Evolutionary conservation across 2,329 filamentous ascomycete genomes (phyloP).

Genomic region (Penicillium decumbens): DNA sequence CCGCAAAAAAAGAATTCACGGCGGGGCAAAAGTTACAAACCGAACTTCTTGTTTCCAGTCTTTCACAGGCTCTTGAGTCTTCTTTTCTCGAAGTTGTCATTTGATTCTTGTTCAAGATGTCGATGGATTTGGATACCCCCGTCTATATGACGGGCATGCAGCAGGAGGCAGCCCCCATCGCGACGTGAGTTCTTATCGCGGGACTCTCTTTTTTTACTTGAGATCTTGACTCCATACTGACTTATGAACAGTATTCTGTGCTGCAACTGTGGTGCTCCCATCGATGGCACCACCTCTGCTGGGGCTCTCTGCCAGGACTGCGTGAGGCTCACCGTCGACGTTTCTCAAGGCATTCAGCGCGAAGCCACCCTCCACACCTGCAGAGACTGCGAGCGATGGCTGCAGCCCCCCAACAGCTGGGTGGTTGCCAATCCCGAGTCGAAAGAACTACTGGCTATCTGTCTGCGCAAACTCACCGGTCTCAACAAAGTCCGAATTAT

Average conservation of each 20-base stretch:
- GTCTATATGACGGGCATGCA: constrained; percentile 46
- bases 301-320: constrained; percentile 95
- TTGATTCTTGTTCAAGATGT: constrained; percentile 24
- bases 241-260: constrained; percentile 69
- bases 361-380: constrained; percentile 89
- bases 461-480: constrained; percentile 79
- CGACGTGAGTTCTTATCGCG: constrained; percentile 48
- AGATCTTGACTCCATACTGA: constrained; percentile 15
- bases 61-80: constrained; percentile 2
- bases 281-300: constrained; percentile 80
- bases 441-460: constrained; percentile 85
- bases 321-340: constrained; percentile 89
- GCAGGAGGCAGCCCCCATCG: constrained; percentile 39
- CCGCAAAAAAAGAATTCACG: constrained; percentile 16
- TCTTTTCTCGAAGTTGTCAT: constrained; percentile 2
- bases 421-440: constrained; percentile 80
- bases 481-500: constrained; percentile 88
- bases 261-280: constrained; percentile 93
- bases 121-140: constrained; percentile 56
- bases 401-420: constrained; percentile 82
- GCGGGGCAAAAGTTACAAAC: constrained; percentile 28
- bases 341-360: constrained; percentile 83
- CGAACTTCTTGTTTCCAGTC: constrained; percentile 9
- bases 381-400: constrained; percentile 90
- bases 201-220: constrained; percentile 13